Percentiles rank a stretch among this genome's conserved stretches.
phyloP scores from a whole-genome alignment of 2,329 filamentous ascomycete species.

The Zasmidium angulare region DNA sequence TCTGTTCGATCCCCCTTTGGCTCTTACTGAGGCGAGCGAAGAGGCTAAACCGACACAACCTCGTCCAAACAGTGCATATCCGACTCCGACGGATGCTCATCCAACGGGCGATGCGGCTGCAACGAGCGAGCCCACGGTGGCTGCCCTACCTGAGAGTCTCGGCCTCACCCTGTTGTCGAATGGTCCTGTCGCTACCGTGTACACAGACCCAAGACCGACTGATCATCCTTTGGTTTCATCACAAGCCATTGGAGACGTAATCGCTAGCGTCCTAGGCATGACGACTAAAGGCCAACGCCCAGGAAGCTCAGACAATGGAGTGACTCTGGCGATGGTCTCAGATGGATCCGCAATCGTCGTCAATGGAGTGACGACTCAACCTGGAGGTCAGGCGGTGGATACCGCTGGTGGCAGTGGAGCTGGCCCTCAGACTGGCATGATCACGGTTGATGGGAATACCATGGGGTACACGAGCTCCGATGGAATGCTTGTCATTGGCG shows the following conservation, averaged over 20 bases:
- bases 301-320: not conserved
- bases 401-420: not conserved
- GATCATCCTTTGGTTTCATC: not conserved
- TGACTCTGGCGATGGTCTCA: constrained; percentile 1
- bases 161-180: not conserved
- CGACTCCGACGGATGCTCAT: constrained; percentile 2
- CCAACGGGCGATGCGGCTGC: not conserved
- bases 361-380: constrained; percentile 2
- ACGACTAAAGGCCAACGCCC: not conserved
- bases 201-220: not conserved
- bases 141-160: not conserved
- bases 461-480: not conserved
- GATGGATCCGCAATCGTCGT: not conserved
- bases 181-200: not conserved
- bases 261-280: constrained; percentile 8
- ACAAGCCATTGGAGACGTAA: constrained; percentile 3
- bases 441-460: constrained; percentile 4
- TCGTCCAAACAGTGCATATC: not conserved
- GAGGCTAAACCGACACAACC: constrained; percentile 9
- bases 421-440: not conserved
- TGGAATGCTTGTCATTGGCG: constrained; percentile 4
- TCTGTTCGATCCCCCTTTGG: constrained; percentile 25
- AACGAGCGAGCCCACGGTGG: not conserved
- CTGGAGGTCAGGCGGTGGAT: not conserved
- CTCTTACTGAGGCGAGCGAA: constrained; percentile 9